phyloP scores from a whole-genome alignment of 2,329 filamentous ascomycete genomes.

The Stachybotrys elegans region DNA sequence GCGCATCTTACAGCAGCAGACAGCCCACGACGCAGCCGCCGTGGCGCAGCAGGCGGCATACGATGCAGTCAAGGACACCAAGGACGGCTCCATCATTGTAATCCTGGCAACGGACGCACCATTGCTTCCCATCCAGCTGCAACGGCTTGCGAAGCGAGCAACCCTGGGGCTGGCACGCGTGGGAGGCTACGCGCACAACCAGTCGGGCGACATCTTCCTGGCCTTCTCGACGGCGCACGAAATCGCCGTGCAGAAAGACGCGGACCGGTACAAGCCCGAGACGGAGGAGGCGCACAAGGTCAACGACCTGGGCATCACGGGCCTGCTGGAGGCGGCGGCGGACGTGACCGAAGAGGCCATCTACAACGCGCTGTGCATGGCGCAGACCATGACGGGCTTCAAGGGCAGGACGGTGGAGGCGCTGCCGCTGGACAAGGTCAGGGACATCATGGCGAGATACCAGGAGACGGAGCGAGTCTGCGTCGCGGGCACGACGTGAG shows the following conservation, averaged over 20 bases:
- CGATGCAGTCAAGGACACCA: slow-evolving; percentile 37
- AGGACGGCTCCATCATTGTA: slow-evolving; percentile 58
- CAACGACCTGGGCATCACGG: slow-evolving; percentile 56
- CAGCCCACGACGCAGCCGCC: slow-evolving; percentile 16
- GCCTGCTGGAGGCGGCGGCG: slow-evolving; percentile 55
- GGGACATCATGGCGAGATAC: slow-evolving; percentile 35
- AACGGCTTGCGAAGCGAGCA: slow-evolving; percentile 52
- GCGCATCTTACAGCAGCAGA: slow-evolving; percentile 43
- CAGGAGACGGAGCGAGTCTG: slow-evolving; percentile 15
- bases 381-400: slow-evolving; percentile 51
- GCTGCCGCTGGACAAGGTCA: slow-evolving; percentile 40
- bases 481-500: too few species aligned
- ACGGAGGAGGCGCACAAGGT: slow-evolving; percentile 26
- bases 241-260: slow-evolving; percentile 33
- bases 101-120: slow-evolving; percentile 57
- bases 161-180: slow-evolving; percentile 54
- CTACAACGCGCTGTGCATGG: slow-evolving; percentile 58
- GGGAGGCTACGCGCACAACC: slow-evolving; percentile 54
- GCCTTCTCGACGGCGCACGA: slow-evolving; percentile 56
- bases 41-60: slow-evolving; percentile 8
- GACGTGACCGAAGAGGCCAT: slow-evolving; percentile 63
- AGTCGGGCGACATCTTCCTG: slow-evolving; percentile 59
- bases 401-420: slow-evolving; percentile 44
- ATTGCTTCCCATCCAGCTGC: slow-evolving; percentile 51
- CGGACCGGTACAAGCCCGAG: slow-evolving; percentile 33